Conservation (phyloP, 176 grass and related monocot genomes). For the Miscanthus lutarioriparius region DNA sequence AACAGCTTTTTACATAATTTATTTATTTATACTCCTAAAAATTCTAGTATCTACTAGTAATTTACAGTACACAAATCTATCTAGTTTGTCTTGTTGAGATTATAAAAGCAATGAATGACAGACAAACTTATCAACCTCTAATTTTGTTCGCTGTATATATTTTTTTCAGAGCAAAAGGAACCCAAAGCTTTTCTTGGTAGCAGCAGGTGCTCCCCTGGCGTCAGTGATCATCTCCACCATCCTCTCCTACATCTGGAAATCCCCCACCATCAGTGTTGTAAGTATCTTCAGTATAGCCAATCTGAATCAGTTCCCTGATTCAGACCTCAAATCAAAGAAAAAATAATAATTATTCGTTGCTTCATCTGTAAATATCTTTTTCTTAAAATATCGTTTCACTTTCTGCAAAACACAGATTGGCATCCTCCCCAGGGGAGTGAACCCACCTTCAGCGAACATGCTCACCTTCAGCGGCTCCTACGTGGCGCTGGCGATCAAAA, state of each 20-base stretch:
- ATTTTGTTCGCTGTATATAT: not conserved
- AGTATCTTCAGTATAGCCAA: constrained; percentile 15
- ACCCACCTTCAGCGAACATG: constrained; percentile 94
- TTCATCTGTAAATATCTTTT: not conserved
- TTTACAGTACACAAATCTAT: not conserved
- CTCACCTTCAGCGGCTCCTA: constrained; percentile 76
- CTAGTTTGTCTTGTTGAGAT: not conserved
- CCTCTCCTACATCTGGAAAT: constrained; percentile 72
- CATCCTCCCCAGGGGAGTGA: constrained; percentile 70
- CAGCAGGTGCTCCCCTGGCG: constrained; percentile 79
- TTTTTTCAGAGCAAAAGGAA: constrained; percentile 63
- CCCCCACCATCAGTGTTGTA: constrained; percentile 80
- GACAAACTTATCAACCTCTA: not conserved
- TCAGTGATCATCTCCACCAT: constrained; percentile 88
- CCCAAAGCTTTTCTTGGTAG: constrained; percentile 91
- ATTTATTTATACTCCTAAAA: not conserved
- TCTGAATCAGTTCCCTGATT: not conserved
- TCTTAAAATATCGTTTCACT: not conserved
- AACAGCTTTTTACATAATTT: not conserved
- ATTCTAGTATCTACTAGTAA: not conserved
- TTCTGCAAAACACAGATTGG: constrained; percentile 58
- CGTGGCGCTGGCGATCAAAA: constrained; percentile 84
- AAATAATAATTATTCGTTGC: not conserved
- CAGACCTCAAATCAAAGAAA: not conserved
- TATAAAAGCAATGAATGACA: not conserved